phyloP scores from a whole-genome alignment of 441 rosid species.

The Corymbia calophylla region DNA sequence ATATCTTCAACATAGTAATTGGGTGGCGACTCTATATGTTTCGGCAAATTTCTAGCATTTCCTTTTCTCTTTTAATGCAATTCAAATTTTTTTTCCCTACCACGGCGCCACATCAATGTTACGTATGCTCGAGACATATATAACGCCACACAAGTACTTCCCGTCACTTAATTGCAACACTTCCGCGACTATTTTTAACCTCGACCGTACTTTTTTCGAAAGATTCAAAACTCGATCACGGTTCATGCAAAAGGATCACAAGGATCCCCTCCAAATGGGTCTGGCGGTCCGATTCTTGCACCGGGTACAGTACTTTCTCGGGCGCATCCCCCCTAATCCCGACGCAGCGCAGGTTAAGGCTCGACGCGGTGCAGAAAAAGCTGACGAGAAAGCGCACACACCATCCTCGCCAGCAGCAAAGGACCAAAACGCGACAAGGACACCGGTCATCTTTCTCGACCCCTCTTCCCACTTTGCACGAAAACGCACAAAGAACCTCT shows the following conservation, averaged over 20 bases:
- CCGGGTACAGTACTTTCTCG: not conserved
- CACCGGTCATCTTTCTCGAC: not conserved
- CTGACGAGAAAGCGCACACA: not conserved
- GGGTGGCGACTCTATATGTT: too few relatives aligned
- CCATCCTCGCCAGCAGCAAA: not conserved
- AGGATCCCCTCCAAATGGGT: not conserved
- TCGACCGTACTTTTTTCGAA: not conserved
- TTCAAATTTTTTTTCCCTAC: not conserved
- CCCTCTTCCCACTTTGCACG: not conserved
- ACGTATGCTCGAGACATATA: not conserved
- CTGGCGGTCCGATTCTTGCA: not conserved
- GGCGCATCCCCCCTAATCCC: not conserved
- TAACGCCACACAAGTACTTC: not conserved
- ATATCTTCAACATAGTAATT: too few relatives aligned
- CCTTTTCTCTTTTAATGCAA: not conserved
- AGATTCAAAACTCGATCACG: not conserved
- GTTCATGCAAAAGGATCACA: not conserved
- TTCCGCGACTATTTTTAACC: not conserved
- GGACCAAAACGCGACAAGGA: not conserved
- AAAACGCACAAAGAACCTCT: not conserved
- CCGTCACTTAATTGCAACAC: not conserved
- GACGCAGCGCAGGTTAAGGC: not conserved
- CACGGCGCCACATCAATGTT: fast-evolving
- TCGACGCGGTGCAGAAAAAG: not conserved
- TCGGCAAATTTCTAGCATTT: not conserved